Evolutionary conservation across 176 grass and related monocot species (phyloP), one percentile per base, ranked within the genome.

Genomic region (Thinopyrum elongatum): DNA sequence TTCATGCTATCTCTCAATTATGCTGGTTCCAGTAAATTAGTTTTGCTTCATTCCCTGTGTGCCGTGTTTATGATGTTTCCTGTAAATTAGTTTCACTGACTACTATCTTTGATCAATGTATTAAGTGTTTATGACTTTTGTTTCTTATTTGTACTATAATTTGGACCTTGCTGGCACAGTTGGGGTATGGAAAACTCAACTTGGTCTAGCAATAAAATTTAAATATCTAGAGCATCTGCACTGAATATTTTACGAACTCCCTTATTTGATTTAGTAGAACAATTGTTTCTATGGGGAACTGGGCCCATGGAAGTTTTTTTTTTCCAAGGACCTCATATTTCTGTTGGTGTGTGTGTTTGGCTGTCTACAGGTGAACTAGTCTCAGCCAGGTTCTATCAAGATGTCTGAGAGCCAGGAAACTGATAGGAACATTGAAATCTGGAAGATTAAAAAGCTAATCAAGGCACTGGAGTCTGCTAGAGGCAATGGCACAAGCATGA

Each of bases 361-460:
- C 36, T 25, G 16, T 8, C 6, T 76, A 19, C 77, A 81, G 88
- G 79, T 90, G 51, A 81, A 66, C 70, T 27, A 62, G 70, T 27
- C 22, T 27, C 10, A 78, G 70, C 73, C 55, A 55, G 73, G 17
- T 10, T 78, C 14, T 41, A 10, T 83, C 65, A 90, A 87, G 65
- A 87, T 90, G 84, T 90, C 89, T 83, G 89, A 90, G 5, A 82
- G 84, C 44, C 89, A 90, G 6, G 84, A 90, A 77, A 87, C 80
- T 8, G 89, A 90, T 34, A 90, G 74, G 89, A 90, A 90, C 66
- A 90, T 90, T 87, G 89, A 86, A 80, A 87, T 90, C 67, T 90
- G 89, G 89, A 90, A 90, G 89, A 90, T 90, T 74, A 90, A 90
- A 66, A 87, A 90, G 80, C 74, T 90, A 25, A 90, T 90, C 75